Base-by-base conservation (phyloP, 1,284 basidiomycete species). In the Pisolithus thermaeus region DNA sequence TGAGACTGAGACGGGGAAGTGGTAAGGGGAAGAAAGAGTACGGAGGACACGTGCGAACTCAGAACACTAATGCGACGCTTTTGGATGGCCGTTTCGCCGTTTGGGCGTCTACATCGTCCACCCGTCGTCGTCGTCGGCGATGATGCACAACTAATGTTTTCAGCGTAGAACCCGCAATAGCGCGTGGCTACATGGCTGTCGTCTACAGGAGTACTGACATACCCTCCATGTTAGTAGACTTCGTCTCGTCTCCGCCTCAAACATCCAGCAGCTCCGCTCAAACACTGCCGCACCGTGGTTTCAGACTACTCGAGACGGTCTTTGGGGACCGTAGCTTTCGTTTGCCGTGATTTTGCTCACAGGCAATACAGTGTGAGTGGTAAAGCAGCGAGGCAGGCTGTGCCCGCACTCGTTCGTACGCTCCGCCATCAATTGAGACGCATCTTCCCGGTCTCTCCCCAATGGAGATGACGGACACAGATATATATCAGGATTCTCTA, bases 261-360 rank as follows among this genome's bases (percentile, higher is more conserved):
- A 64, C 46, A 59, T 56, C 32, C 35, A 49, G 54, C 55, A 69
- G 65, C 64, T 66, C 64, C 64, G 64, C 64, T 69, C 67, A 51
- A 68, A 69, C 67, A 44, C 43, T 35, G 32, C 32, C 32, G 32
- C 32, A 35, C 32, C 32, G 12, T n/a, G 32, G 3, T 35, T 35
- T 35, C 32, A 35, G 32, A 35, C 32, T 35, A 14, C 32, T 14
- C 4, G 12, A 35, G 16, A 35, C 32, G 12, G 12, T 12, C 12
- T 35, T n/a, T 12, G 12, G 32, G 32, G 12, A 14, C 32, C 32
- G 11, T 35, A 14, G 12, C 12, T 35, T 35, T 35, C 32, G 32
- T 14, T 35, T 12, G 12, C 32, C 12, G 12, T 12, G 3, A 14
- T 6, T 2, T 35, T 16, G 32, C 12, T 1, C 32, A 35, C 32